Base-by-base conservation (phyloP, 345 rosid species). In the Eucalyptus erythrocorys region DNA sequence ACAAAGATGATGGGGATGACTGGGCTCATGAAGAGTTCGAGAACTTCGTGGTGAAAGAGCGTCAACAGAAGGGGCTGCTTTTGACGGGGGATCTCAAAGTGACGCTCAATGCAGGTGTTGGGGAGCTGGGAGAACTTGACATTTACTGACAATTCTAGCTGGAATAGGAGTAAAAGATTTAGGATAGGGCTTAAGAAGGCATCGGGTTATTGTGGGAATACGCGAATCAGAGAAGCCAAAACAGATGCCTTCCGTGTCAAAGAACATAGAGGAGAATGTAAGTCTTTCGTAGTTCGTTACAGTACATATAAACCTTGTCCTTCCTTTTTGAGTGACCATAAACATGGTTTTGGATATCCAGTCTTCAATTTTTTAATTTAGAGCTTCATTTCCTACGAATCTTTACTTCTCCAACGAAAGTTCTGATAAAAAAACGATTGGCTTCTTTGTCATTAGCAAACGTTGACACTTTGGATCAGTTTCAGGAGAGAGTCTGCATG, bases 361-460 rank as follows among this genome's bases (percentile, higher is more conserved):
- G 1, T 2, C 79, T 32, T 8, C 22, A 66, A 32, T 14, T 2
- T 66, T 66, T 16, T 7, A 15, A 6, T n/a, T 2, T 22, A 66
- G 12, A 15, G 12, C 79, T 32, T 66, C 79, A 66, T 66, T 66
- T 66, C 79, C 1, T 57, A 4, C n/a, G 3, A 11, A 57, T n/a
- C 64, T 26, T 57, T 57, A 26, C 64, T 4, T 57, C 64, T 57
- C 64, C n/a, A 26, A 57, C 3, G 30, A 57, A 57, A 57, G 26
- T 57, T 57, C n/a, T 57, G n/a, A n/a, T n/a, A n/a, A n/a, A 64
- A 16, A 0, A 64, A 64, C 0, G 4, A 30, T n/a, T 0, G 19
- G 10, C 40, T 14, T 27, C 16, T 13, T 61, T 13, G 16, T 13
- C 15, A 61, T 61, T 61, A 61, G 34, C 9, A 6, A 30, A 30